These are phyloP conservation scores for Trichoderma afroharzianum DNA, from an alignment of 2,329 filamentous ascomycete genomes.

Conservation along the genomic window DNA sequence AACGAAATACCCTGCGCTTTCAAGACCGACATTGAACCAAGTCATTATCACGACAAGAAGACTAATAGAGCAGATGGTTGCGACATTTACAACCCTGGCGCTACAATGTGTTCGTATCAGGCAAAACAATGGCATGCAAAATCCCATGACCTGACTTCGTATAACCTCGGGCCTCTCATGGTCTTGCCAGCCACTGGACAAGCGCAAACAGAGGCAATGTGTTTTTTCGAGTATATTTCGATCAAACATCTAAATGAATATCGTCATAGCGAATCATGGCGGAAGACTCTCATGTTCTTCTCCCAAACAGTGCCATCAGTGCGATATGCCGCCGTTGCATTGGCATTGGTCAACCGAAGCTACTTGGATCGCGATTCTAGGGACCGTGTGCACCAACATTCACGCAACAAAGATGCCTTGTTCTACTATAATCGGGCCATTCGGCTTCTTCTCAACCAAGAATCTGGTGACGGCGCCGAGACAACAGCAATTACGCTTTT, in stretches of 20 bases:
- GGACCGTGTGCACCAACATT: not conserved
- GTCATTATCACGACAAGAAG: not conserved
- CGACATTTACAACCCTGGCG: not conserved
- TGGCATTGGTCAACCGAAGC: not conserved
- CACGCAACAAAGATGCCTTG: not conserved
- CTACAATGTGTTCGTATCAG: not conserved
- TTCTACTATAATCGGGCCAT: not conserved
- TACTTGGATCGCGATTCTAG: not conserved
- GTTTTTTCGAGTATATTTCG: not conserved
- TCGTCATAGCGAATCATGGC: not conserved
- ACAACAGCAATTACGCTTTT: not conserved
- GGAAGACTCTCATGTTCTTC: not conserved
- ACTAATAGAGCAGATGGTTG: not conserved
- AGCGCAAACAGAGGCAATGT: not conserved
- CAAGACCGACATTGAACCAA: not conserved
- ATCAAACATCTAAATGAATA: not conserved
- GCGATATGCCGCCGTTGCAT: not conserved
- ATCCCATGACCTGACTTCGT: not conserved
- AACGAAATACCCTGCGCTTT: not conserved
- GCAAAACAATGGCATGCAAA: not conserved
- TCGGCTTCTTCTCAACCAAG: not conserved
- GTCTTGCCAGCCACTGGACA: not conserved
- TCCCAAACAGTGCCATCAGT: conserved; percentile 2
- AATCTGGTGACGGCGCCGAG: not conserved
- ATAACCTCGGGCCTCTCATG: not conserved